Percentiles rank a stretch among this genome's conserved stretches.
These are phyloP conservation scores for Sphagnum contortum DNA, from an alignment of 225 moss, liverwort and hornwort genomes.

Conservation along the genomic window DNA sequence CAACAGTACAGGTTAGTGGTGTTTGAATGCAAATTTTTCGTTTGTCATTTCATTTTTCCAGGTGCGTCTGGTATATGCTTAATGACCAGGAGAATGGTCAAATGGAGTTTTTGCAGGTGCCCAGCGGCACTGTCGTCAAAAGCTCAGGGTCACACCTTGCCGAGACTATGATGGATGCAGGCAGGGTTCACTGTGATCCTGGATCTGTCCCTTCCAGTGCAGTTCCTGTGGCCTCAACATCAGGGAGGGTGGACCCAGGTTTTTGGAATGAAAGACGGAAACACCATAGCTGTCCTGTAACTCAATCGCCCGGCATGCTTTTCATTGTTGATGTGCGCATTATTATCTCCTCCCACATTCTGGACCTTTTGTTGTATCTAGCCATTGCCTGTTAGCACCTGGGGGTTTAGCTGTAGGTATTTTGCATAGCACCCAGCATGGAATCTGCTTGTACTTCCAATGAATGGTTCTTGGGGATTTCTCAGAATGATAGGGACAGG, in stretches of 20 bases:
- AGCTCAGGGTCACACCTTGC: background rate
- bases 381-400: too few species aligned
- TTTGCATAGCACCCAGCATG: too few species aligned
- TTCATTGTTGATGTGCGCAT: conserved; percentile 30
- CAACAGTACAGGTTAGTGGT: too few species aligned
- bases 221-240: conserved; percentile 25
- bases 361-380: background rate
- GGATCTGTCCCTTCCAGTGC: conserved; percentile 2
- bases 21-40: too few species aligned
- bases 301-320: conserved; percentile 23
- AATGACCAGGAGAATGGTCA: too few species aligned
- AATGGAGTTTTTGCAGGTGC: conserved; percentile 10
- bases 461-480: too few species aligned
- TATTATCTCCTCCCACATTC: background rate
- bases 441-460: too few species aligned
- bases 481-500: conserved; percentile 10
- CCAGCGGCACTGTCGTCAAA: conserved; percentile 1
- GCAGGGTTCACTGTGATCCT: conserved; percentile 9
- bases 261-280: conserved; percentile 28
- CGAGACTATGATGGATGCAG: conserved; percentile 4
- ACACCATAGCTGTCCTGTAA: conserved; percentile 13
- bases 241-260: conserved; percentile 26
- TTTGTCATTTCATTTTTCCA: too few species aligned
- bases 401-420: too few species aligned
- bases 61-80: too few species aligned